Evolutionary conservation across 352 stramenopile species (phyloP).

Genomic region (Globisporangium iwayamae): DNA sequence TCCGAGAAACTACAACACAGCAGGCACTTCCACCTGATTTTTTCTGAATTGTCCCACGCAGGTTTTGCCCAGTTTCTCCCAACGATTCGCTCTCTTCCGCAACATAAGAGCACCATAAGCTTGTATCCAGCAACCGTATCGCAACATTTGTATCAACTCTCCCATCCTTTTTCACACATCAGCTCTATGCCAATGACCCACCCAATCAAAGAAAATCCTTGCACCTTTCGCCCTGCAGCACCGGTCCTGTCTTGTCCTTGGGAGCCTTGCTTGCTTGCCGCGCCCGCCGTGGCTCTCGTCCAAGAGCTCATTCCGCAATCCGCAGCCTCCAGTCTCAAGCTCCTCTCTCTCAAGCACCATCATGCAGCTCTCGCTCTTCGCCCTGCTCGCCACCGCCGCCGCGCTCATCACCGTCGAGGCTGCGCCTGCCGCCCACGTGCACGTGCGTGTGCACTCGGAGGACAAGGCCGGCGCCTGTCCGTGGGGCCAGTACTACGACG

Average conservation of each 20-base stretch:
- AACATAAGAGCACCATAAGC: neutral
- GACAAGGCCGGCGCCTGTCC: conserved; percentile 5
- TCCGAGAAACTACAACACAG: neutral
- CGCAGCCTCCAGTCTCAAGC: neutral
- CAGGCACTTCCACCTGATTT: neutral
- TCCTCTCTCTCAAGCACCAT: neutral
- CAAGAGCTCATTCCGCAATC: conserved; percentile 13
- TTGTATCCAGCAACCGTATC: neutral
- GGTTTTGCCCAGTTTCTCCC: neutral
- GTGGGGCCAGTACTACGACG: conserved; percentile 2
- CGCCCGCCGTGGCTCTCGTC: neutral
- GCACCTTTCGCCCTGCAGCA: neutral
- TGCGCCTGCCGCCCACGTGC: conserved; percentile 1
- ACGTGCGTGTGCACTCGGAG: conserved; percentile 14
- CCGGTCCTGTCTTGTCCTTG: no score
- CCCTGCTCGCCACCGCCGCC: conserved; percentile 3
- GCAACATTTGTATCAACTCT: neutral
- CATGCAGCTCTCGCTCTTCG: conserved; percentile 14
- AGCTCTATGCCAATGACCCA: neutral
- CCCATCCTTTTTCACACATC: neutral
- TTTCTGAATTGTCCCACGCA: neutral
- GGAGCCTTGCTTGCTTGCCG: neutral
- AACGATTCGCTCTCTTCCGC: neutral
- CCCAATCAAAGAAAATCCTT: neutral
- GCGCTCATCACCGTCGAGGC: conserved; percentile 1